A percentile compares a stretch with the other conserved stretches of the same genome.
Conservation (phyloP, 306 rosid genomes). For the Oxytropis ochrocephala region DNA sequence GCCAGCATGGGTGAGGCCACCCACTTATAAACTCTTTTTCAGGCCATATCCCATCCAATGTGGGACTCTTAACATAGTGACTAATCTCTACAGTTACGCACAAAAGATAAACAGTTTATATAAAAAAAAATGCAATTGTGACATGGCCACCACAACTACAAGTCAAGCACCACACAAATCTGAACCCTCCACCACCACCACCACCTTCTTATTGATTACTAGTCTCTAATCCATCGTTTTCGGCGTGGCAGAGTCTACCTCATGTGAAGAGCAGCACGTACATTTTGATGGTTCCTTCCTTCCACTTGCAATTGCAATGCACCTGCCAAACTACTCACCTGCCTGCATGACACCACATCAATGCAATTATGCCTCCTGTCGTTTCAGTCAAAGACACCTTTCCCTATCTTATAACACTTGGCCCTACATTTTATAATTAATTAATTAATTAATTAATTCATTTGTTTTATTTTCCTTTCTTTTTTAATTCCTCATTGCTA, state of each 20-base stretch:
- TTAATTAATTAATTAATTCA: too few species aligned
- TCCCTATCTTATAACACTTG: constrained; percentile 13
- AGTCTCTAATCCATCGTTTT: constrained; percentile 11
- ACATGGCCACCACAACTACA: constrained; percentile 16
- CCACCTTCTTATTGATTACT: not conserved
- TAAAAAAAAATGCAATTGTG: not conserved
- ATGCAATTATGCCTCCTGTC: constrained; percentile 6
- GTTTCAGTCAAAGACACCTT: not conserved
- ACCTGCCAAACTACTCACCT: constrained; percentile 27
- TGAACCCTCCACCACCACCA: not conserved
- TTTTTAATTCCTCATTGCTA: not conserved
- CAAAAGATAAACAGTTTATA: too few species aligned
- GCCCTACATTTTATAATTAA: not conserved
- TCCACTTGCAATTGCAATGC: constrained; percentile 26
- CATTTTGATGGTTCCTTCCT: constrained; percentile 8
- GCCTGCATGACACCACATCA: not conserved
- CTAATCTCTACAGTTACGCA: too few species aligned
- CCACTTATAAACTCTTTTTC: too few species aligned
- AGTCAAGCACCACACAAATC: constrained; percentile 27
- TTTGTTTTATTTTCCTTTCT: not conserved
- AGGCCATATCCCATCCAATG: too few species aligned
- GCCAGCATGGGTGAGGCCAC: too few species aligned
- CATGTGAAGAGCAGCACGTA: not conserved
- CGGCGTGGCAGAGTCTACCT: not conserved
- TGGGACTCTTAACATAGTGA: too few species aligned